A percentile compares a stretch with the other conserved stretches of the same genome.
Evolutionary conservation across 306 rosid genomes (phyloP).

Genomic region (Cucurbita moschata): DNA sequence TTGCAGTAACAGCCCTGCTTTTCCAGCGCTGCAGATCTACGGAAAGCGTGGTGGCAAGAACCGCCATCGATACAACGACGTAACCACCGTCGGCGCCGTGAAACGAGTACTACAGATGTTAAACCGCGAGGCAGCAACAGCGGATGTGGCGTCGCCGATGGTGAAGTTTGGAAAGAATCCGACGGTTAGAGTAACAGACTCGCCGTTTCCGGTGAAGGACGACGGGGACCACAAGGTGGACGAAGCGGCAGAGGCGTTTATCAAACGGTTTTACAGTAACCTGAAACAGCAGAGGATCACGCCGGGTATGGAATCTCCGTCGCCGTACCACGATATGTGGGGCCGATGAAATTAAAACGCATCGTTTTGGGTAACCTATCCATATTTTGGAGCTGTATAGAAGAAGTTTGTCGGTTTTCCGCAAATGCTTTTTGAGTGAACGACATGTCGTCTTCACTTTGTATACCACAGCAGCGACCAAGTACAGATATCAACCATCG

Average conservation of each 20-base stretch:
- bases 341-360: constrained; percentile 9
- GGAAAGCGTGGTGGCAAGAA: constrained; percentile 10
- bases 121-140: constrained; percentile 14
- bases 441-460: constrained; percentile 9
- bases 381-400: background rate
- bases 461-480: background rate
- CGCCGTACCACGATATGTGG: constrained; percentile 29
- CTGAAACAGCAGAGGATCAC: constrained; percentile 26
- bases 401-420: background rate
- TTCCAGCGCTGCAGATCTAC: constrained; percentile 18
- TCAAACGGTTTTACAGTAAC: constrained; percentile 37
- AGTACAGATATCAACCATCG: background rate
- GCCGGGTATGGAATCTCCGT: constrained; percentile 17
- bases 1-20: constrained; percentile 77
- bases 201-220: constrained; percentile 47
- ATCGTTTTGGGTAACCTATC: background rate
- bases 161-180: constrained; percentile 19
- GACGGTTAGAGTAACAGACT: constrained; percentile 35
- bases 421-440: background rate
- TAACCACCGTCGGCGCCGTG: constrained; percentile 21
- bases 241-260: constrained; percentile 49
- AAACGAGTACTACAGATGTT: constrained; percentile 59
- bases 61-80: constrained; percentile 26
- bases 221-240: constrained; percentile 43
- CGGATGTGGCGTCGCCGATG: constrained; percentile 38